Conservation (phyloP, 2,329 filamentous ascomycete genomes). For the Aspergillus novoparasiticus region DNA sequence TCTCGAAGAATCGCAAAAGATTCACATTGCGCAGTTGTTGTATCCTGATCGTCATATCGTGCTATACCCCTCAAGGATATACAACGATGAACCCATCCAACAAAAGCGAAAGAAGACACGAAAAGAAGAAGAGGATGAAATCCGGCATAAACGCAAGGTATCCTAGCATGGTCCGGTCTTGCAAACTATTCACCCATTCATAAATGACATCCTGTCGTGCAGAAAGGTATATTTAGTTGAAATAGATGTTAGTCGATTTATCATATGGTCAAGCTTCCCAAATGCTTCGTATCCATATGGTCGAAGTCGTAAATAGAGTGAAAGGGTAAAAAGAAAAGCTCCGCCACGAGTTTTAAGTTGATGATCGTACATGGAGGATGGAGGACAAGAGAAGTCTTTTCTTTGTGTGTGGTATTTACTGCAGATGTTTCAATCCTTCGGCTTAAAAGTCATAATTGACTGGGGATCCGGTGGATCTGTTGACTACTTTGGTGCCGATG, state of each 20-base stretch:
- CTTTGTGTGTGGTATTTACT: neutral
- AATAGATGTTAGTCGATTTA: conserved; percentile 1
- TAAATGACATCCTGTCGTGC: neutral
- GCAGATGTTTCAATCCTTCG: neutral
- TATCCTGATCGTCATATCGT: conserved; percentile 9
- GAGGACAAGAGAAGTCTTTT: neutral
- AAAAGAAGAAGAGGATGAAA: neutral
- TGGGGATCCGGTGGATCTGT: conserved; percentile 18
- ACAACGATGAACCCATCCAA: conserved; percentile 3
- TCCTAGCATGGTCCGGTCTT: neutral
- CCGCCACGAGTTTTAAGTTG: neutral
- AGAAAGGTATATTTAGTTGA: conserved; percentile 8
- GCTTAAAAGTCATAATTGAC: conserved; percentile 19
- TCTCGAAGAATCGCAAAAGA: neutral
- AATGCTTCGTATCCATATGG: neutral
- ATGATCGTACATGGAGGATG: neutral
- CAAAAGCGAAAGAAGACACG: conserved; percentile 5
- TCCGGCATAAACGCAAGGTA: neutral
- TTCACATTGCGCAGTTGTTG: conserved; percentile 1
- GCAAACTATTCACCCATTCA: conserved; percentile 3
- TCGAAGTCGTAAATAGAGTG: conserved; percentile 6
- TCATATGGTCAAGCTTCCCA: conserved; percentile 4
- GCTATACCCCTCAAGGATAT: conserved; percentile 4
- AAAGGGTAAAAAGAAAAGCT: conserved; percentile 1
- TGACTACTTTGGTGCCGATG: conserved; percentile 19